Evolutionary conservation across 2,329 filamentous ascomycete genomes (phyloP), one percentile per base, ranked within the genome.

Genomic region (Herpotrichia juniperi): DNA sequence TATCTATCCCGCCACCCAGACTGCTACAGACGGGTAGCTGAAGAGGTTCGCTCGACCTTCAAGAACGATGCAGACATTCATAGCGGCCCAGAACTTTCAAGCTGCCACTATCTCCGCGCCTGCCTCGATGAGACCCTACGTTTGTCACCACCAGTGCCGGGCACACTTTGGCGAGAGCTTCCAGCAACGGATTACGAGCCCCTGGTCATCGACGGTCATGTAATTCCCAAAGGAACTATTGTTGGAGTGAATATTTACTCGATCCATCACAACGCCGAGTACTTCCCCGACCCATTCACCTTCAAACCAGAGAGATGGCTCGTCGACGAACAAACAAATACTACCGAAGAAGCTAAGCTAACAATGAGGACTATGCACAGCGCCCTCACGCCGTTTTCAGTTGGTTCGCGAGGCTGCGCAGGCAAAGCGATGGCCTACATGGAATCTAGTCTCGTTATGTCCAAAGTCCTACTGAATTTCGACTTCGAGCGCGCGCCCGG

Each of bases 121-220:
- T 51, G 48, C 42, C 54, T 64, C 25, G 61, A 64, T 17, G 61
- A 64, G 34, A 46, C 53, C 11, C 51, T 63, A 49, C 51, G 61
- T 9, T 32, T 63, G n/a, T 49, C 51, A 2, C 56, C 61, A 2
- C 31, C 54, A 19, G 26, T 22, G 4, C 8, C 21, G 4, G 30
- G n/a, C n/a, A 31, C 28, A 10, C 9, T 37, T 6, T 52, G 44
- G 50, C 22, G 48, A 12, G 37, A 52, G 26, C 11, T 28, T 17
- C 42, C 37, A 5, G 5, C 28, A 4, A 12, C 17, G 4, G 24
- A 30, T n/a, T 12, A 37, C 4, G 16, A 2, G 7, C 35, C 34
- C 14, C 11, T 49, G 8, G 32, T 53, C 31, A 35, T 52, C 16
- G 50, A 49, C 22, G 42, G 50, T 24, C 10, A 37, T 22, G 39